phyloP scores from a whole-genome alignment of 1,284 basidiomycete genomes.

The Trametes versicolor region DNA sequence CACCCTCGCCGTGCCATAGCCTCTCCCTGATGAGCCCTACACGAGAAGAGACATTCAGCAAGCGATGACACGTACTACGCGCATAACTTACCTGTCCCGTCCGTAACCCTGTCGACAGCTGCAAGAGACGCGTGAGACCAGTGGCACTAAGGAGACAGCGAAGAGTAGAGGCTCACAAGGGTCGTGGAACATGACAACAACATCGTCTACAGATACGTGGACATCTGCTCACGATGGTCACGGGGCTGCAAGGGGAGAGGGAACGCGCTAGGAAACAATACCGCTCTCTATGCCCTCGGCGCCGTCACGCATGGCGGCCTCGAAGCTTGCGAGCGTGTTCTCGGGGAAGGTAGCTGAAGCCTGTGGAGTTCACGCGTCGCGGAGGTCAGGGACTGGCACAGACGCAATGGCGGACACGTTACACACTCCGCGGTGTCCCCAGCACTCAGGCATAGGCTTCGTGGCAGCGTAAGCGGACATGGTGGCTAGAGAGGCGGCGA shows the following conservation, averaged over 20 bases:
- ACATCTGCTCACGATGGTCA: conserved; percentile 77
- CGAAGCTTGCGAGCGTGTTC: conserved; percentile 93
- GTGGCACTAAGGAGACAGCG: conserved; percentile 13
- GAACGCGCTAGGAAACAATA: conserved; percentile 56
- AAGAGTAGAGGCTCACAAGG: conserved; percentile 62
- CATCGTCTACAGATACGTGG: conserved; percentile 91
- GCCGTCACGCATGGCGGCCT: conserved; percentile 92
- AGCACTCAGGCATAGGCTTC: conserved; percentile 68
- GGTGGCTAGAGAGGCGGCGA: conserved; percentile 23
- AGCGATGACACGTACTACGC: conserved; percentile 17
- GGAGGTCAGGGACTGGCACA: conserved; percentile 22
- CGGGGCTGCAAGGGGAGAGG: conserved; percentile 41
- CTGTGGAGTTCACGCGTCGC: conserved; percentile 50
- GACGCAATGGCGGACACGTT: conserved; percentile 21
- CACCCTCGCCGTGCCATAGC: conserved; percentile 74
- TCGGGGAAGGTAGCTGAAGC: conserved; percentile 90
- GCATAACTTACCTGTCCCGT: conserved; percentile 62
- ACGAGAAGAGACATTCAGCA: conserved; percentile 17
- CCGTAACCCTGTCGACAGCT: conserved; percentile 77
- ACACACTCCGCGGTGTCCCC: conserved; percentile 94
- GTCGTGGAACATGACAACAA: conserved; percentile 97
- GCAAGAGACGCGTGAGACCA: conserved; percentile 23
- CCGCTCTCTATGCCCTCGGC: conserved; percentile 96
- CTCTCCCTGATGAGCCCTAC: conserved; percentile 75
- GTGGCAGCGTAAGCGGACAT: conserved; percentile 31